Conservation (phyloP, 768 basidiomycete species). For the Mycena indigotica region DNA sequence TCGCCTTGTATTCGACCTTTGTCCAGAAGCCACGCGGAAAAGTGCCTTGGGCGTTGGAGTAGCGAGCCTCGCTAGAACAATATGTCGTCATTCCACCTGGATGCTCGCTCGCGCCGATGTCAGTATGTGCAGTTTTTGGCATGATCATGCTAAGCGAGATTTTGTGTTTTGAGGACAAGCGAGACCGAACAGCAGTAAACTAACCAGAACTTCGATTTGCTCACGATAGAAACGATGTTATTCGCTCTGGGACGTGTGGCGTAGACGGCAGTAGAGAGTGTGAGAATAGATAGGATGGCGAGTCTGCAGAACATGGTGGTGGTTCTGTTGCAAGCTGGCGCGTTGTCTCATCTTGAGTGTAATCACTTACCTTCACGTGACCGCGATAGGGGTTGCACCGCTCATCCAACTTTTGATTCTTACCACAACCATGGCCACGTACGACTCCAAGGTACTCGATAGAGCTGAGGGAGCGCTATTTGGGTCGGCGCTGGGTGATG, state of each 20-base stretch:
- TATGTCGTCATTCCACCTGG: constrained; percentile 38
- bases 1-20: constrained; percentile 31
- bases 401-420: neutral
- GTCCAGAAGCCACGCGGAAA: constrained; percentile 34
- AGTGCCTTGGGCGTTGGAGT: constrained; percentile 28
- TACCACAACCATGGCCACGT: constrained; percentile 8
- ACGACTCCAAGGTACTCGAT: constrained; percentile 21
- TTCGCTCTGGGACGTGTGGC: neutral
- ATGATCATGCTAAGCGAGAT: neutral
- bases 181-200: neutral
- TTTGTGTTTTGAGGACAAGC: neutral
- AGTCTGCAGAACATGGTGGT: neutral
- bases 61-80: constrained; percentile 31
- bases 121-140: constrained; percentile 25
- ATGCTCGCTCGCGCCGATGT: constrained; percentile 36
- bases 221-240: neutral
- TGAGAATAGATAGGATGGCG: neutral
- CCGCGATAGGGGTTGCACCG: neutral
- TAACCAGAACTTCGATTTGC: neutral
- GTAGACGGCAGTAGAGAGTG: neutral
- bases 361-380: neutral
- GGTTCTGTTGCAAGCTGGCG: neutral
- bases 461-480: constrained; percentile 24
- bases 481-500: constrained; percentile 25
- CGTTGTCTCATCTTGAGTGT: too few species aligned